These are phyloP conservation scores for Rhododendron molle DNA, from an alignment of 148 eudicot genomes.

Conservation along the genomic window DNA sequence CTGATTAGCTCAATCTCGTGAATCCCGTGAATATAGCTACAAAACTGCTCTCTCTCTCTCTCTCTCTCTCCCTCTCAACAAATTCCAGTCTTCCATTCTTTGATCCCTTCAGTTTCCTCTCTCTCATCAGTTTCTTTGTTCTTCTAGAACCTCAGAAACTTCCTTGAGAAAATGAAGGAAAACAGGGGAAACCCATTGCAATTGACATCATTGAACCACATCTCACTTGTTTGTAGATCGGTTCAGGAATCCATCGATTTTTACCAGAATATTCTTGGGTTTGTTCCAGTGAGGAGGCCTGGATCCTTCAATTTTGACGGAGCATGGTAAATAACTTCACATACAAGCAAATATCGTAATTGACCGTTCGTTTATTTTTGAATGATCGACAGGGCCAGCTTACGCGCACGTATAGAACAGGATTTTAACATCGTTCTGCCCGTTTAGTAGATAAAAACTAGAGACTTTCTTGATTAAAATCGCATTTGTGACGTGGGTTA, in stretches of 20 bases:
- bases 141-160: background rate
- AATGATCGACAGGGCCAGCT: too few relatives aligned
- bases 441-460: background rate
- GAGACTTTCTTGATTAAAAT: background rate
- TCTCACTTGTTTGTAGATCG: constrained; percentile 70
- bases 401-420: too few relatives aligned
- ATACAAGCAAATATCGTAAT: background rate
- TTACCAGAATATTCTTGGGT: constrained; percentile 75
- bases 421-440: background rate
- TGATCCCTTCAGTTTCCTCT: background rate
- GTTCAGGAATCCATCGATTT: constrained; percentile 74
- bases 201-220: constrained; percentile 69
- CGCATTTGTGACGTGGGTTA: background rate
- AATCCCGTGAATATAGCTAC: background rate
- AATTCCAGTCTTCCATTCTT: background rate
- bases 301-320: constrained; percentile 79
- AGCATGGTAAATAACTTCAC: constrained; percentile 55
- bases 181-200: constrained; percentile 57
- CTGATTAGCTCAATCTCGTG: background rate
- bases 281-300: constrained; percentile 69
- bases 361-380: background rate
- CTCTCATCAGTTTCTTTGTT: background rate
- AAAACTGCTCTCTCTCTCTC: background rate
- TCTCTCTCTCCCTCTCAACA: background rate
- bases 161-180: constrained; percentile 39